Conservation (phyloP, 169 alveolate genomes). For the Eimeria nieschulzi region DNA sequence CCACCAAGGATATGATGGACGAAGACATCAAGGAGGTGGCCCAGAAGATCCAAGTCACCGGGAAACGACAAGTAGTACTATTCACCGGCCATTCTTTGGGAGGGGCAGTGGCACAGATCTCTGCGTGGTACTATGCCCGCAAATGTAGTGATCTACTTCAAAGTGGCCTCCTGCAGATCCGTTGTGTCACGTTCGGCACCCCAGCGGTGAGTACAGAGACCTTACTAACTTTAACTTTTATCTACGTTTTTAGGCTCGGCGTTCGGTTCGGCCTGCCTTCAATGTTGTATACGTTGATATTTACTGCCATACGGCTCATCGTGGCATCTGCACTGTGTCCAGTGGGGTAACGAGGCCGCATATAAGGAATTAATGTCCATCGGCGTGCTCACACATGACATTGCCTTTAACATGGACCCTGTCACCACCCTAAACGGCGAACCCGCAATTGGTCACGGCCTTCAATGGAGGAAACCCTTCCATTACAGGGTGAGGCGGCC, state of each 20-base stretch:
- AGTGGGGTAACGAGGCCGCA: constrained; percentile 55
- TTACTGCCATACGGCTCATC: background rate
- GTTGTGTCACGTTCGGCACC: constrained; percentile 55
- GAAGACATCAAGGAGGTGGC: constrained; percentile 26
- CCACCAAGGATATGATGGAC: background rate
- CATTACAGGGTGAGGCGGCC: constrained; percentile 44
- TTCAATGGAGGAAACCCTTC: constrained; percentile 55
- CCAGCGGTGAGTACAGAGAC: constrained; percentile 35
- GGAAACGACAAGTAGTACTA: constrained; percentile 49
- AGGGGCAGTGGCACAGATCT: constrained; percentile 46
- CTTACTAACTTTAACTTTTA: background rate
- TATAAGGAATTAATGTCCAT: constrained; percentile 28
- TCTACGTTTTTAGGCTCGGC: background rate
- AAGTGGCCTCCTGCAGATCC: constrained; percentile 20
- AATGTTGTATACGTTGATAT: background rate
- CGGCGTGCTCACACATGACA: constrained; percentile 42
- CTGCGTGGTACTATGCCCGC: constrained; percentile 60
- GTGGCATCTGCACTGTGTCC: constrained; percentile 5
- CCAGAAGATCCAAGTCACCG: background rate
- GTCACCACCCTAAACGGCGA: constrained; percentile 64
- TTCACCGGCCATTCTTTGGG: constrained; percentile 66
- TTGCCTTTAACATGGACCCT: constrained; percentile 47
- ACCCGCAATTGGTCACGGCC: constrained; percentile 51
- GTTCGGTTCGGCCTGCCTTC: background rate
- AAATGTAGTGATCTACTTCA: constrained; percentile 10